These are phyloP conservation scores for Ceriops decandra DNA, from an alignment of 345 rosid genomes.

Conservation along the genomic window DNA sequence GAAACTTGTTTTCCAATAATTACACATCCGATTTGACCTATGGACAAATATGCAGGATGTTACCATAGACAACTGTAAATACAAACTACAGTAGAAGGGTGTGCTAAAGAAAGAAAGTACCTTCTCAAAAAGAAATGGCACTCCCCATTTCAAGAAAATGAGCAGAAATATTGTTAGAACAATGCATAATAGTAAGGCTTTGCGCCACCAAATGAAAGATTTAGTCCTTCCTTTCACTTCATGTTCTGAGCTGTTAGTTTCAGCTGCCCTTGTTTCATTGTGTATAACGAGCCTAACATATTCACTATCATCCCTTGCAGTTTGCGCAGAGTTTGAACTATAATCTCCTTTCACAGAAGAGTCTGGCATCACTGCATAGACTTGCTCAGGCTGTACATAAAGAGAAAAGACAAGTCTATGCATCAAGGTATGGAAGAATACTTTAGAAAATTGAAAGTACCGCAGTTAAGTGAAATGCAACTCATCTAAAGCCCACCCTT, in stretches of 20 bases:
- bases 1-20: not conserved
- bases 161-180: slow-evolving; percentile 32
- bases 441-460: no score
- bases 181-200: slow-evolving; percentile 34
- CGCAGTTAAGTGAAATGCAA: no score
- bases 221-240: slow-evolving; percentile 22
- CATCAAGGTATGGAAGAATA: no score
- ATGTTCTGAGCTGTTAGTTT: slow-evolving; percentile 28
- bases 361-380: not conserved
- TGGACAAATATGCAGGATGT: not conserved
- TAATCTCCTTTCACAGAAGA: slow-evolving; percentile 2
- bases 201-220: slow-evolving; percentile 61
- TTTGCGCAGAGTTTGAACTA: not conserved
- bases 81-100: not conserved
- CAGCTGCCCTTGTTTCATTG: slow-evolving; percentile 36
- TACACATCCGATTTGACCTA: no score
- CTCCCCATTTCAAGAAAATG: slow-evolving; percentile 71
- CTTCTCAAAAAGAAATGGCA: slow-evolving; percentile 73
- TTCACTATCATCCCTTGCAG: slow-evolving; percentile 58
- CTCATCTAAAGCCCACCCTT: no score
- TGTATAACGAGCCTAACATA: slow-evolving; percentile 67
- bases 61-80: not conserved
- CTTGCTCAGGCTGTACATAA: not conserved
- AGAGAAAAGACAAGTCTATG: no score
- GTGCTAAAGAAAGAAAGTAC: slow-evolving; percentile 21